These are phyloP conservation scores for Phytophthora tentaculata DNA, from an alignment of 352 stramenopile genomes.

Conservation along the genomic window DNA sequence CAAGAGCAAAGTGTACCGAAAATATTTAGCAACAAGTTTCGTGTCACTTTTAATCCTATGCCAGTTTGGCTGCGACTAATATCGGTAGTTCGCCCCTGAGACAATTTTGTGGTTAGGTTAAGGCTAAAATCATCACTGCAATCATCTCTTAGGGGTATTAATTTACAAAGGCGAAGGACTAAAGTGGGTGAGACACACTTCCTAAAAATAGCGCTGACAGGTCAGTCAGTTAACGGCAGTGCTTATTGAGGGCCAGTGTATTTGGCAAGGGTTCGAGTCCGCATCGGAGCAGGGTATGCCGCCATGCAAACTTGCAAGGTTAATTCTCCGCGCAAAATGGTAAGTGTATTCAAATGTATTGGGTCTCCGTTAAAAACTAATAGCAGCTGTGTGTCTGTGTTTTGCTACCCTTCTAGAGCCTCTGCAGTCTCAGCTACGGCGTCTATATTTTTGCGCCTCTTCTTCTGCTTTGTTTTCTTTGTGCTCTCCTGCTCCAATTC, in stretches of 20 bases:
- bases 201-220: neutral
- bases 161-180: neutral
- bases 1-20: too few relatives aligned
- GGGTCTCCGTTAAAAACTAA: neutral
- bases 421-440: neutral
- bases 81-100: too few relatives aligned
- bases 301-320: neutral
- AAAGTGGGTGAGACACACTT: neutral
- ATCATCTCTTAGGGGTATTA: too few relatives aligned
- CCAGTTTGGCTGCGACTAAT: too few relatives aligned
- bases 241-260: neutral
- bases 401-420: neutral
- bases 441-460: neutral
- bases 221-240: neutral
- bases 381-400: neutral
- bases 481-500: neutral
- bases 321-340: neutral
- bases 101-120: too few relatives aligned
- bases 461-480: neutral
- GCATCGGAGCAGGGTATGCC: neutral
- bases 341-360: neutral
- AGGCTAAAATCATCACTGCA: too few relatives aligned
- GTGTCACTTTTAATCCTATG: too few relatives aligned
- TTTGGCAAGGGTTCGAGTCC: neutral
- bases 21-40: too few relatives aligned